These are phyloP conservation scores for Chrysopogon serrulatus DNA, from an alignment of 176 grass and related monocot species.

Conservation along the genomic window DNA sequence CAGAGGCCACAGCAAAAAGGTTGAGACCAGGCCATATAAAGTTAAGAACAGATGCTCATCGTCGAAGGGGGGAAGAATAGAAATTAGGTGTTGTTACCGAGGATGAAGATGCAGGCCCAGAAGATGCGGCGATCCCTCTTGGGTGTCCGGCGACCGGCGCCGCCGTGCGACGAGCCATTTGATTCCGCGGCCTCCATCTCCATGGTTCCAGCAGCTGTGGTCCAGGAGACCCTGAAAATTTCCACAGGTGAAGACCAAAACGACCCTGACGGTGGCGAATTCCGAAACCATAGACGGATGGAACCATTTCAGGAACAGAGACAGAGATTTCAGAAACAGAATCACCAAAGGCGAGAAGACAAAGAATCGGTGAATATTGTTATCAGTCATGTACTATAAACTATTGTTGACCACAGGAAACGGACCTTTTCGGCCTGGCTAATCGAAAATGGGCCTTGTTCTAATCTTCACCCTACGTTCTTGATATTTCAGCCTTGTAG, in stretches of 20 bases:
- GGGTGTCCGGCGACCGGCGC: neutral
- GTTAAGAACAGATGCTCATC: neutral
- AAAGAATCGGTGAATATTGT: neutral
- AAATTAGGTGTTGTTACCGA: slow-evolving; percentile 11
- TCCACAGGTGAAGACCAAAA: neutral
- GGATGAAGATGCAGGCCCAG: slow-evolving; percentile 33
- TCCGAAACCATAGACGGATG: neutral
- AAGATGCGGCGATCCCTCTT: slow-evolving; percentile 15
- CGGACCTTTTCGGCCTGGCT: neutral
- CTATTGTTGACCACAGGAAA: neutral
- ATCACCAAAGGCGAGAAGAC: neutral
- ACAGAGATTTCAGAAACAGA: neutral
- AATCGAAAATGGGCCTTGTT: neutral
- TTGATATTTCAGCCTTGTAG: neutral
- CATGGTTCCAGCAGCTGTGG: neutral
- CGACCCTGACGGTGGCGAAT: neutral
- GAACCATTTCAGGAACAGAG: neutral
- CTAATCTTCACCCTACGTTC: neutral
- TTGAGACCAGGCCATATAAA: too few relatives aligned
- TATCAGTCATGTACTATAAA: neutral
- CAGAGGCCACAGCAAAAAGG: neutral
- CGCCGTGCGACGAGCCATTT: neutral
- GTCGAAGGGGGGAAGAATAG: neutral
- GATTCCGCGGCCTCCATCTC: slow-evolving; percentile 42
- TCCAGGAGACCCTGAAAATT: neutral